Evolutionary conservation across 768 basidiomycete species (phyloP).

Genomic region (Leccinum incarnatum): DNA sequence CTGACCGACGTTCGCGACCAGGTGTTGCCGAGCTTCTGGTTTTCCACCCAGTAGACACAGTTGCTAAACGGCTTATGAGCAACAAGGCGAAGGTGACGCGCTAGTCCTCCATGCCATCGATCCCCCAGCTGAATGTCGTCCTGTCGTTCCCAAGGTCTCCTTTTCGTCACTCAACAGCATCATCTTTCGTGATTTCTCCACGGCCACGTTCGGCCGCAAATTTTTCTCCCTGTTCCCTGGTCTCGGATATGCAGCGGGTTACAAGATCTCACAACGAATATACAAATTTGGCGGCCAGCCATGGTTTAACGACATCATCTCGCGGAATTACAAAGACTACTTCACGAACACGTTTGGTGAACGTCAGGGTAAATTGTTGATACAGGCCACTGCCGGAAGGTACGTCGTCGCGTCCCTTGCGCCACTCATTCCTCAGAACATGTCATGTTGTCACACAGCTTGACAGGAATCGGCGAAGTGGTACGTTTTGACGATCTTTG

Average conservation of each 20-base stretch:
- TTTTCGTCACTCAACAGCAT: constrained; percentile 63
- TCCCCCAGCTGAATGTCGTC: neutral
- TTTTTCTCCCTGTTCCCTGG: constrained; percentile 96
- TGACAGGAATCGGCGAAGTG: constrained; percentile 91
- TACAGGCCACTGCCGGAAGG: constrained; percentile 95
- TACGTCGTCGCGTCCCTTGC: constrained; percentile 31
- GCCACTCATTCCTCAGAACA: too few relatives aligned
- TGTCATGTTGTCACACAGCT: constrained; percentile 33
- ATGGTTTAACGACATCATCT: constrained; percentile 92
- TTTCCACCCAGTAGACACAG: constrained; percentile 95
- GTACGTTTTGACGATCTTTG: constrained; percentile 40
- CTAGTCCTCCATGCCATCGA: neutral
- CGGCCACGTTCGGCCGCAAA: constrained; percentile 61
- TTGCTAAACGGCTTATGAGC: constrained; percentile 98
- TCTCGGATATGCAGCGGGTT: constrained; percentile 96
- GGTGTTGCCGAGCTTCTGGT: constrained; percentile 93
- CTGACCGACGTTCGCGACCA: constrained; percentile 28
- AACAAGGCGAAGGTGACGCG: constrained; percentile 77
- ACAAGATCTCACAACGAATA: constrained; percentile 90
- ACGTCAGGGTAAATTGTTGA: constrained; percentile 92
- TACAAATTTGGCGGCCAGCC: constrained; percentile 99
- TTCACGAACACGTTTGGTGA: constrained; percentile 89
- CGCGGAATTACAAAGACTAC: constrained; percentile 71
- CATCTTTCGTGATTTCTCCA: constrained; percentile 84
- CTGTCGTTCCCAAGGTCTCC: constrained; percentile 48